phyloP scores from a whole-genome alignment of 2,329 filamentous ascomycete species.

The Arthrocladium fulminans region DNA sequence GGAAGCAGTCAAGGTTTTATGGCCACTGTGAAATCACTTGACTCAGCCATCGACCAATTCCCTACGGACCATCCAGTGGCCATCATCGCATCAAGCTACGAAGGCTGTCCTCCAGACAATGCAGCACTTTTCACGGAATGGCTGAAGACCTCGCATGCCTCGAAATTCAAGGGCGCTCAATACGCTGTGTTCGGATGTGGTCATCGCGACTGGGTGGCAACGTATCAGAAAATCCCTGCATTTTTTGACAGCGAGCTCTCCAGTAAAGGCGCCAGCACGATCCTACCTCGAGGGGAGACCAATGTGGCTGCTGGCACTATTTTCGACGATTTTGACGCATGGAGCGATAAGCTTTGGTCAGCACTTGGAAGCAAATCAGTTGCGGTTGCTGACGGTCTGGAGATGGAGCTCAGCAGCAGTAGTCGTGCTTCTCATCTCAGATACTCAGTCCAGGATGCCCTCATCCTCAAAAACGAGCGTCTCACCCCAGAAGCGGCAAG shows the following conservation, averaged over 20 bases:
- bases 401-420: slow-evolving; percentile 47
- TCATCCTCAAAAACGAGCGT: slow-evolving; percentile 46
- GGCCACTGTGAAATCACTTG: slow-evolving; percentile 49
- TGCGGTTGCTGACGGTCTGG: slow-evolving; percentile 31
- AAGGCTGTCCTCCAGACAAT: slow-evolving; percentile 66
- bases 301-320: slow-evolving; percentile 57
- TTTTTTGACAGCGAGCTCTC: slow-evolving; percentile 49
- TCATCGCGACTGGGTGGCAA: slow-evolving; percentile 44
- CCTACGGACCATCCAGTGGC: slow-evolving; percentile 54
- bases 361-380: slow-evolving; percentile 35
- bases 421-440: slow-evolving; percentile 48
- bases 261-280: slow-evolving; percentile 41
- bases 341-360: slow-evolving; percentile 53
- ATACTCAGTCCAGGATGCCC: slow-evolving; percentile 55
- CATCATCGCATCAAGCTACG: slow-evolving; percentile 63
- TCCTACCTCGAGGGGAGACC: slow-evolving; percentile 39
- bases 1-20: slow-evolving; percentile 52
- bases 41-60: slow-evolving; percentile 53
- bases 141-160: slow-evolving; percentile 47
- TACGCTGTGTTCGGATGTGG: slow-evolving; percentile 67
- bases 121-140: slow-evolving; percentile 60
- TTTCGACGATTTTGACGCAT: slow-evolving; percentile 59
- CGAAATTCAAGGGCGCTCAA: slow-evolving; percentile 47
- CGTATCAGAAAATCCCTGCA: slow-evolving; percentile 60
- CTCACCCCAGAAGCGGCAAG: slow-evolving; percentile 43